Evolutionary conservation across 768 basidiomycete genomes (phyloP), one percentile per base, ranked within the genome.

Genomic region (Russula compacta): DNA sequence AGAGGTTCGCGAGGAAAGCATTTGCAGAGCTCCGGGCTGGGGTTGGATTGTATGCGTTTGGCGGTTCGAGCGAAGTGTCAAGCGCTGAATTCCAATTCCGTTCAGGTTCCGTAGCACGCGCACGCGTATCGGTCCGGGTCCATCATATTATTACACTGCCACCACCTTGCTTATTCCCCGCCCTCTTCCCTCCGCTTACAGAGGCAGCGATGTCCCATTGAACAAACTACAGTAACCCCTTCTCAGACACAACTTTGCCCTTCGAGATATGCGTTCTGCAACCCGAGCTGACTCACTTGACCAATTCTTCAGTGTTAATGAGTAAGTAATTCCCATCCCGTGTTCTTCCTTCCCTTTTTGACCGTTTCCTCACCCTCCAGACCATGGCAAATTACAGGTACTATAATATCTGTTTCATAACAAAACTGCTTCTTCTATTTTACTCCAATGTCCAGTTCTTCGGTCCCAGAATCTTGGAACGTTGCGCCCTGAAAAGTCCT

Each of bases 401-500:
- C 11, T 53, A 39, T n/a, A 4, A 29, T 29, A 29, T 29, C 21
- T 6, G 15, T 8, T 56, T 17, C 8, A 4, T 21, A 7, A 44
- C 3, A 17, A 39, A 3, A 42, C n/a, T n/a, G 2, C 29, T 10
- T 35, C 14, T 11, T 29, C 12, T 47, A 8, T 52, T 49, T 53
- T 17, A 46, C 19, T 4, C 10, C 12, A 8, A 11, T 52, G 12
- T 15, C 7, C 53, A 79, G 77, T 79, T 6, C 67, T 78, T 11
- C 74, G 77, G 2, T 73, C 71, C 35, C 73, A 72, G 14, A 77
- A 78, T 3, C 56, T 78, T 3, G 67, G 60, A 5, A 69, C 67
- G 12, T 71, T 87, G 67, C 79, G 84, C 43, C 76, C 81, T 0
- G 85, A 85, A 59, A 84, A 77, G 67, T 77, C 80, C 35, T 88